Evolutionary conservation across 768 basidiomycete species (phyloP), one percentile per base, ranked within the genome.

Genomic region (Leucocoprinus leucothites): DNA sequence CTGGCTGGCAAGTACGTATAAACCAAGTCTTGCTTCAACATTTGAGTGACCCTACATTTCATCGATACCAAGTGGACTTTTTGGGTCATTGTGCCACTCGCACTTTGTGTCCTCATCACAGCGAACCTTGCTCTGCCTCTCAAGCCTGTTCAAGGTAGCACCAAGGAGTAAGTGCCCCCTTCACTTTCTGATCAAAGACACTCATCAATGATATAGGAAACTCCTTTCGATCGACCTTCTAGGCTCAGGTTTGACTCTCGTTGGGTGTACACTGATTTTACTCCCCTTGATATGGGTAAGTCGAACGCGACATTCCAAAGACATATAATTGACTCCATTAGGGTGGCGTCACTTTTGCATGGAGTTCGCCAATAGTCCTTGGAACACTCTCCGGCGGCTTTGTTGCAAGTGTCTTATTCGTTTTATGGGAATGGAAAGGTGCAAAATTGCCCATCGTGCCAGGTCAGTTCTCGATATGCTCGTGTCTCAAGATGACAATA

Each of bases 291-390:
- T 87, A 26, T 90, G 87, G 87, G 85, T 84, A 59, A 16, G 77
- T 24, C n/a, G 55, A 52, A n/a, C 31, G 11, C 31, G 31, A 11
- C 31, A 31, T 31, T 31, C 5, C 6, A 5, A 5, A 3, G 4
- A 24, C 24, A 24, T 11, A 31, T 31, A 5, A 11, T 11, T 31
- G 31, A 31, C 31, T 31, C 11, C 6, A 11, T 59, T 46, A 86
- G 86, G 88, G 87, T 25, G 88, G 89, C 0, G 79, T 84, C 0
- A 83, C 82, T 1, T 89, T 88, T 61, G 77, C 87, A 0, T 91
- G 89, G 89, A 71, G 65, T 5, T 89, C 86, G 0, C 79, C 86
- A 0, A 72, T 81, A 1, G 85, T 93, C 51, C 65, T 89, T 28
- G 83, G 74, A 0, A 79, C 84, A 1, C 66, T 89, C 6, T 66